phyloP scores from a whole-genome alignment of 768 basidiomycete genomes.

The Tulasnella sp. region DNA sequence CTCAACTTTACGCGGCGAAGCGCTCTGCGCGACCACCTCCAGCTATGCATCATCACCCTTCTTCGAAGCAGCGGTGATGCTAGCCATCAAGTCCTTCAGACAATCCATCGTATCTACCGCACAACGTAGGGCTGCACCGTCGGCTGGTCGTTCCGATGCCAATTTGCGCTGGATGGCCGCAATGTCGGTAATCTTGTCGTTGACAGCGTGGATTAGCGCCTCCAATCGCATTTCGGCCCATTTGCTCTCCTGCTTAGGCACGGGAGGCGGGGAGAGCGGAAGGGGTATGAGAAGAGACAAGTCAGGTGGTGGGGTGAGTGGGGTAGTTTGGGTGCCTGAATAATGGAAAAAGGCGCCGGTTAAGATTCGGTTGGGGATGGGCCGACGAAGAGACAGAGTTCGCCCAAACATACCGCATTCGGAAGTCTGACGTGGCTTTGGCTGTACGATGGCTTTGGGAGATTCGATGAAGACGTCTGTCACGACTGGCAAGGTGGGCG shows the following conservation, averaged over 20 bases:
- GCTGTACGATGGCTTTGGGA: slow-evolving; percentile 31
- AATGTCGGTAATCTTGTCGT: not conserved
- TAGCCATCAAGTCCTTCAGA: not conserved
- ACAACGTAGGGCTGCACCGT: not conserved
- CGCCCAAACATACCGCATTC: not conserved
- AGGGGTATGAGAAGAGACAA: not conserved
- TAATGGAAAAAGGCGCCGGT: slow-evolving; percentile 25
- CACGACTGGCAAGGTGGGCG: slow-evolving; percentile 20
- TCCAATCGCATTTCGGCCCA: slow-evolving; percentile 1
- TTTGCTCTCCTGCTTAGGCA: not conserved
- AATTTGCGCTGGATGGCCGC: not conserved
- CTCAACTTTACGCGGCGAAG: not conserved
- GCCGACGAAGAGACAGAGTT: slow-evolving; percentile 27
- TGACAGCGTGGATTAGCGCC: not conserved
- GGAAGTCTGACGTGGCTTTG: slow-evolving; percentile 1
- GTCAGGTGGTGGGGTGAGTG: slow-evolving; percentile 3
- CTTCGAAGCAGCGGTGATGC: not conserved
- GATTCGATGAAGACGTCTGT: slow-evolving; percentile 32
- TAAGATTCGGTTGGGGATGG: slow-evolving; percentile 24
- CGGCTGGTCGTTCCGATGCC: not conserved
- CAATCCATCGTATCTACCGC: not conserved
- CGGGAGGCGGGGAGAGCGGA: not conserved
- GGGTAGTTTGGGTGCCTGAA: not conserved
- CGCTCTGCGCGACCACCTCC: not conserved
- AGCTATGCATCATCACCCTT: not conserved